Base-by-base conservation (phyloP, 1,284 basidiomycete species). In the Tranzscheliella williamsii region DNA sequence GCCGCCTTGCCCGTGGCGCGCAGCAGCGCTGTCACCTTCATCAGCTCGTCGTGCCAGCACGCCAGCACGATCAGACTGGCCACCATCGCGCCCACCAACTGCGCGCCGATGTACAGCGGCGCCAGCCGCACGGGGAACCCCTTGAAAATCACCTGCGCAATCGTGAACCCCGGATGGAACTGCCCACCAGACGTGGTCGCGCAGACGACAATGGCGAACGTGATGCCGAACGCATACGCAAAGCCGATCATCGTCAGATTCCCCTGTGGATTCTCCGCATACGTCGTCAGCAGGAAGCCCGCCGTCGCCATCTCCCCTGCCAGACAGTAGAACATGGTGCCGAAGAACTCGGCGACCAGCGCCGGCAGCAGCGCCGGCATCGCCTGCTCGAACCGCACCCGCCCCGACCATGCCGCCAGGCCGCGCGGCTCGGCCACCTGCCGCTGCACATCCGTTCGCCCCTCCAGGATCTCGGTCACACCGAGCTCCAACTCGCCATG, bases 81-180 rank as follows among this genome's bases (percentile, higher is more conserved):
- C 6, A 60, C 42, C 48, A 62, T 67, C 12, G 47, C 67, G 29
- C 68, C 68, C 24, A 68, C 35, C 34, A 71, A 18, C 43, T 71
- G 68, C 11, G 60, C 61, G 7, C 22, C 4, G 26, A 71, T 71
- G 60, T 71, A 71, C 4, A 62, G 24, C 4, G 68, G 68, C 20
- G 64, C 67, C 33, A 57, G 43, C 47, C 16, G 12, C 18, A 62
- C 40, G 5, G 68, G 68, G 56, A 71, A 71, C 35, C 68, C 68
- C 35, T 71, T 71, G 64, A 53, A 71, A 13, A 69, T 40, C 30
- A 62, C 55, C 47, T 69, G 68, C 12, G 67, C 57, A 21, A 71
- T 42, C 18, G 68, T 70, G 45, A 71, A 45, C 18, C 21, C 52
- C 4, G 68, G 67, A 43, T 71, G 56, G 49, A 71, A 67, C 41